Percentiles rank a stretch among this genome's conserved stretches.
These are phyloP conservation scores for Aspergillus sp. DNA, from an alignment of 2,329 filamentous ascomycete genomes.

Conservation along the genomic window DNA sequence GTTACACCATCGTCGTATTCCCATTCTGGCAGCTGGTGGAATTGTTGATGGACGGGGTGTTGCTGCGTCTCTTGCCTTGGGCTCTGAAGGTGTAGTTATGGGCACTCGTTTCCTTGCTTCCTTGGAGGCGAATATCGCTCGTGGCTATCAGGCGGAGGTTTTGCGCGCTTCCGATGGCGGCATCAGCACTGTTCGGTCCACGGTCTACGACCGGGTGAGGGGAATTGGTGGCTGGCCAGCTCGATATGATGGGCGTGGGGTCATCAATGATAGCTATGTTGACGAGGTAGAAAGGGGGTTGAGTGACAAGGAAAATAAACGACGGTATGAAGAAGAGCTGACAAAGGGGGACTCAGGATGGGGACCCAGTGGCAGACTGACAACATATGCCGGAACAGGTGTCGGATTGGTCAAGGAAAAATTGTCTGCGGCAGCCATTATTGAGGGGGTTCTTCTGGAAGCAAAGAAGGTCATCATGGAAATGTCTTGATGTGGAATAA, in stretches of 20 bases:
- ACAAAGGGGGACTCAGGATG: conserved; percentile 49
- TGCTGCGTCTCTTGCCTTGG: conserved; percentile 47
- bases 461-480: conserved; percentile 19
- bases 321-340: conserved; percentile 45
- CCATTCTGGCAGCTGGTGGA: conserved; percentile 50
- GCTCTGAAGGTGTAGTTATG: conserved; percentile 53
- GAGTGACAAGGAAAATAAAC: conserved; percentile 35
- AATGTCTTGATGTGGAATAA: neutral
- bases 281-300: conserved; percentile 37
- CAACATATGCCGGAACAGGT: conserved; percentile 59
- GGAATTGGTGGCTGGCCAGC: conserved; percentile 56
- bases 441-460: conserved; percentile 42
- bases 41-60: conserved; percentile 50
- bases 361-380: conserved; percentile 52
- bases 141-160: conserved; percentile 48
- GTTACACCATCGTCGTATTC: conserved; percentile 15
- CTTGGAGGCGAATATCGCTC: conserved; percentile 44
- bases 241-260: conserved; percentile 53
- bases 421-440: conserved; percentile 49
- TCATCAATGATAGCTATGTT: conserved; percentile 52
- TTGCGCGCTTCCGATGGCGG: conserved; percentile 49
- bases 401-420: conserved; percentile 54
- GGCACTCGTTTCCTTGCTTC: conserved; percentile 61
- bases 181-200: conserved; percentile 44
- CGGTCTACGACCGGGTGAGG: conserved; percentile 51